Percentiles rank a stretch among this genome's conserved stretches.
These are phyloP conservation scores for Lentinula aciculospora DNA, from an alignment of 768 basidiomycete genomes.

Conservation along the genomic window DNA sequence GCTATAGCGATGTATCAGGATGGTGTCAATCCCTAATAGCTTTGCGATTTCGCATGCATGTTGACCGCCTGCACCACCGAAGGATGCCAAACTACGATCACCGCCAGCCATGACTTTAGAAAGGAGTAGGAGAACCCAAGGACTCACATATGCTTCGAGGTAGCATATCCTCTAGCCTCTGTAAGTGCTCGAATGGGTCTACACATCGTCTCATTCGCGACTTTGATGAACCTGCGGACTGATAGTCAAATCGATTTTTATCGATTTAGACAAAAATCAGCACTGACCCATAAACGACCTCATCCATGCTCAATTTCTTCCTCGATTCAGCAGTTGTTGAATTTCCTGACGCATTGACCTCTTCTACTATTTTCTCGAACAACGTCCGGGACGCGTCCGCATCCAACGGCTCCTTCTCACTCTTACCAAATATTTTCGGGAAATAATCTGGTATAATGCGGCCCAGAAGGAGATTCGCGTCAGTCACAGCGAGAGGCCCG, in stretches of 20 bases:
- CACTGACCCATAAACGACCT: conserved; percentile 82
- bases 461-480: conserved; percentile 88
- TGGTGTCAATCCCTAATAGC: conserved; percentile 80
- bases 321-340: background rate
- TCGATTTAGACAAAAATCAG: background rate
- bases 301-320: conserved; percentile 62
- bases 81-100: conserved; percentile 62
- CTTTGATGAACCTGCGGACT: conserved; percentile 77
- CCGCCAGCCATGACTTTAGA: background rate
- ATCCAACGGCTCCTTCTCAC: conserved; percentile 82
- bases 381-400: conserved; percentile 57
- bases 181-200: conserved; percentile 89
- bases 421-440: conserved; percentile 91
- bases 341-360: conserved; percentile 48
- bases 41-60: conserved; percentile 91
- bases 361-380: conserved; percentile 62
- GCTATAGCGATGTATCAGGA: conserved; percentile 86
- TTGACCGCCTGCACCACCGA: conserved; percentile 88
- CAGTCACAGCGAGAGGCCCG: conserved; percentile 87
- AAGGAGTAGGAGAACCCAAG: background rate
- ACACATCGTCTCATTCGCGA: conserved; percentile 96
- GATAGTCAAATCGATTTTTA: background rate
- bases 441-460: conserved; percentile 87
- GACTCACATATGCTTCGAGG: conserved; percentile 60
- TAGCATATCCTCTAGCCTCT: conserved; percentile 83